Conservation (phyloP, 331 rosid genomes). For the Malus hybrid region DNA sequence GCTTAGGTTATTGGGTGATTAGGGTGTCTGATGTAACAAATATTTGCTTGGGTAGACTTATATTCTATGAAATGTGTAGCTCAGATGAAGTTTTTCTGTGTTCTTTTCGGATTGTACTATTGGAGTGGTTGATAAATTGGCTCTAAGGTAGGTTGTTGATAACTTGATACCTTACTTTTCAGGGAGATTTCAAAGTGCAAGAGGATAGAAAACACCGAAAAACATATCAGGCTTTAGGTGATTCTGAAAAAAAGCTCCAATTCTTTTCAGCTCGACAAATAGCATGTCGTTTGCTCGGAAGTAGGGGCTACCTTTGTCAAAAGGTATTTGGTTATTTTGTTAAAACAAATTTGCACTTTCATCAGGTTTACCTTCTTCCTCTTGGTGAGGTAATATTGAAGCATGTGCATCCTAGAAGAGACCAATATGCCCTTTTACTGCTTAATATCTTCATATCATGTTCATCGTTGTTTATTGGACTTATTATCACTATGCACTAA, state of each 20-base stretch:
- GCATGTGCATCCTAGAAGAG: neutral
- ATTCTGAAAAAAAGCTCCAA: constrained; percentile 71
- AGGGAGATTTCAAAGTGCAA: constrained; percentile 53
- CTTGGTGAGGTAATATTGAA: neutral
- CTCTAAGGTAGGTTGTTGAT: neutral
- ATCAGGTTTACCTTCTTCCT: neutral
- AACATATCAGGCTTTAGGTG: constrained; percentile 59
- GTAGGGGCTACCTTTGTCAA: constrained; percentile 87
- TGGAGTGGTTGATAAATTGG: neutral
- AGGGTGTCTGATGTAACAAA: neutral
- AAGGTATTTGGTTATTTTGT: constrained; percentile 43
- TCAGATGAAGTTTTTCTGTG: neutral
- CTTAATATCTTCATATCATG: neutral
- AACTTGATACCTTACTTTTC: neutral
- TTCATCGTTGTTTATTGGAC: neutral
- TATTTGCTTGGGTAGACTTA: neutral
- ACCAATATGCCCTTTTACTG: neutral
- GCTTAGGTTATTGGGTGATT: neutral
- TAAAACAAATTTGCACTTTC: neutral
- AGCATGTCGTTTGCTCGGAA: constrained; percentile 91
- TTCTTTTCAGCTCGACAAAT: constrained; percentile 86
- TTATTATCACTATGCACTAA: constrained; percentile 41
- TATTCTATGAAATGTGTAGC: neutral
- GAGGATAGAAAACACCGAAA: constrained; percentile 90
- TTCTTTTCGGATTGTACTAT: neutral